Percentiles rank a stretch among this genome's conserved stretches.
These are phyloP conservation scores for Galeopsis tetrahit DNA, from an alignment of 257 asterid species.

Conservation along the genomic window DNA sequence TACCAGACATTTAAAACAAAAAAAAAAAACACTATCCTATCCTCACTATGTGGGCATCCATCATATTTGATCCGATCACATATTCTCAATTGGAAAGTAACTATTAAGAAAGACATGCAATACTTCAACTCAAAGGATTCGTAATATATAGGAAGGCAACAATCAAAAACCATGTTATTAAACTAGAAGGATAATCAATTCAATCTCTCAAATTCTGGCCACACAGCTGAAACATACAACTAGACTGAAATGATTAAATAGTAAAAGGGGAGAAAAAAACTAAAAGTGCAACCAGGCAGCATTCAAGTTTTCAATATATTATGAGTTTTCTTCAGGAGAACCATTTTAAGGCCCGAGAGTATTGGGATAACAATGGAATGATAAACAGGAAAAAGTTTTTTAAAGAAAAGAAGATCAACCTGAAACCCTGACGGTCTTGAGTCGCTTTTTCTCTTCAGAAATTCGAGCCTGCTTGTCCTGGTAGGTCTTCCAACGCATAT, in stretches of 20 bases:
- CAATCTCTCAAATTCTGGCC: conserved; percentile 19
- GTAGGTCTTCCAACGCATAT: conserved; percentile 74
- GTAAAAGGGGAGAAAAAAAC: neutral
- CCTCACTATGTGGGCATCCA: neutral
- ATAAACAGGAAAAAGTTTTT: conserved; percentile 13
- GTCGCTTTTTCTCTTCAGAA: conserved; percentile 80
- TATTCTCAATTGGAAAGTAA: neutral
- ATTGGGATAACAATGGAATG: conserved; percentile 5
- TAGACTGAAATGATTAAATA: neutral
- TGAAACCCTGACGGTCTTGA: conserved; percentile 71
- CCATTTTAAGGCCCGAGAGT: neutral
- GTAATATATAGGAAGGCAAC: neutral
- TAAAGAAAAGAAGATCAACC: conserved; percentile 47
- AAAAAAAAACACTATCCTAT: neutral
- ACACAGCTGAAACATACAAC: conserved; percentile 1
- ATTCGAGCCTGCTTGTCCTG: conserved; percentile 86
- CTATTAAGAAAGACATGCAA: neutral
- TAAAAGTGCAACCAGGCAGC: conserved; percentile 5
- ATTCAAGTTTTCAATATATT: neutral
- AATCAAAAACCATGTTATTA: neutral
- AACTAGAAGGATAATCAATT: neutral
- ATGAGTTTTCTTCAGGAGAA: conserved; percentile 2
- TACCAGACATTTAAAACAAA: neutral
- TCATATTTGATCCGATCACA: neutral
- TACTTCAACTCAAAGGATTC: neutral